phyloP scores from a whole-genome alignment of 1,284 basidiomycete genomes.

The Ustilago hordei region DNA sequence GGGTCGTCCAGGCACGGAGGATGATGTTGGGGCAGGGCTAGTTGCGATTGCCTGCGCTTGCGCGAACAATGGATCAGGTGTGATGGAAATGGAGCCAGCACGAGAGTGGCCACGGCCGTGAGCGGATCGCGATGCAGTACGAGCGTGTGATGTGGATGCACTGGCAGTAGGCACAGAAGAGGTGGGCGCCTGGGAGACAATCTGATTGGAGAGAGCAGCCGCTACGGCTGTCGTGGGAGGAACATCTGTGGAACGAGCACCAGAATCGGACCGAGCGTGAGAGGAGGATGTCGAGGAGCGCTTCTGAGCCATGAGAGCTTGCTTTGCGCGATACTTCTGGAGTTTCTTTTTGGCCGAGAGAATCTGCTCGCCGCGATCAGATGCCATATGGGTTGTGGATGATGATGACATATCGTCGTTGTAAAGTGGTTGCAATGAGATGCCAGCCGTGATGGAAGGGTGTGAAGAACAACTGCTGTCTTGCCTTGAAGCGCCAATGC shows the following conservation, averaged over 20 bases:
- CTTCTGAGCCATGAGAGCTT: conserved; percentile 57
- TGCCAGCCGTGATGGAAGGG: neutral
- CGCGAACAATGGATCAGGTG: conserved; percentile 34
- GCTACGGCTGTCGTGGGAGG: conserved; percentile 17
- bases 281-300: conserved; percentile 32
- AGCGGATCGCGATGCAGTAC: conserved; percentile 43
- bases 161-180: conserved; percentile 15
- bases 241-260: conserved; percentile 19
- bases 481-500: no score
- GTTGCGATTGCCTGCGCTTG: conserved; percentile 27
- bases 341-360: conserved; percentile 64
- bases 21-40: conserved; percentile 15
- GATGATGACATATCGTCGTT: conserved; percentile 8
- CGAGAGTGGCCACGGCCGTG: conserved; percentile 60
- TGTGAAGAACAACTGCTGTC: neutral
- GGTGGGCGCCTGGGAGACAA: conserved; percentile 38
- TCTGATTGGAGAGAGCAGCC: conserved; percentile 33
- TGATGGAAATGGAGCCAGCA: conserved; percentile 57
- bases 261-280: conserved; percentile 33
- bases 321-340: conserved; percentile 63
- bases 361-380: conserved; percentile 55
- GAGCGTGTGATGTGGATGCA: conserved; percentile 17
- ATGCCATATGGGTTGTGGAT: conserved; percentile 8
- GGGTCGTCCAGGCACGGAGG: conserved; percentile 17
- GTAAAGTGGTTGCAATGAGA: neutral